Evolutionary conservation across 2,329 filamentous ascomycete species (phyloP), one percentile per base, ranked within the genome.

Genomic region (Neocatenulostroma microsporum): DNA sequence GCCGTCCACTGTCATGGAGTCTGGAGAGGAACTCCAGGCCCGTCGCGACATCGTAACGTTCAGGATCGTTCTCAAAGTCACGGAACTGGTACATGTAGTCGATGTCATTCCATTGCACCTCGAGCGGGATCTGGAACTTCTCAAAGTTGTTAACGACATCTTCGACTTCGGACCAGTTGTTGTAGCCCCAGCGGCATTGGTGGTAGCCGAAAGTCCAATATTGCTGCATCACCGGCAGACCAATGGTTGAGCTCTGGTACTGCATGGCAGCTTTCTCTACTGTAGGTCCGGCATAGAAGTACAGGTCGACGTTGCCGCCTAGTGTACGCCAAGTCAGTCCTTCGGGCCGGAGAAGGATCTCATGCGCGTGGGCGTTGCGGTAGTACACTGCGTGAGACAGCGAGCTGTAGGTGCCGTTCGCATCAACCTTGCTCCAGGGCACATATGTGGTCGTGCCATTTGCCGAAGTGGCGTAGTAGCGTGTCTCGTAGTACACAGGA

Each of bases 401-500:
- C 1, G 79, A 81, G 25, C 72, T 66, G 46, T 84, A 85, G 13
- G 70, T 60, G 11, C 66, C 66, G 3, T 67, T 65, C 5, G 61
- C 60, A n/a, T n/a, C n/a, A n/a, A n/a, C n/a, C n/a, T n/a, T n/a
- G n/a, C n/a, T n/a, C n/a, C n/a, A n/a, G n/a, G n/a, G n/a, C n/a
- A n/a, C n/a, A n/a, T n/a, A n/a, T n/a, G n/a, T n/a, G n/a, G n/a
- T n/a, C n/a, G n/a, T n/a, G n/a, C n/a, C n/a, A n/a, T n/a, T n/a
- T n/a, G n/a, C n/a, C n/a, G n/a, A n/a, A n/a, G n/a, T n/a, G n/a
- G n/a, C 69, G 49, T 78, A 85, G 60, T 87, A 89, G 39, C 82
- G 72, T 1, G 82, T 88, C 45, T 89, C 84, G 3, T 88, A 65
- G 54, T 89, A 91, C 52, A 88, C 77, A 0, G 84, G 80, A 48